Conservation (phyloP, 2,329 filamentous ascomycete genomes). For the Clarireedia sp. region DNA sequence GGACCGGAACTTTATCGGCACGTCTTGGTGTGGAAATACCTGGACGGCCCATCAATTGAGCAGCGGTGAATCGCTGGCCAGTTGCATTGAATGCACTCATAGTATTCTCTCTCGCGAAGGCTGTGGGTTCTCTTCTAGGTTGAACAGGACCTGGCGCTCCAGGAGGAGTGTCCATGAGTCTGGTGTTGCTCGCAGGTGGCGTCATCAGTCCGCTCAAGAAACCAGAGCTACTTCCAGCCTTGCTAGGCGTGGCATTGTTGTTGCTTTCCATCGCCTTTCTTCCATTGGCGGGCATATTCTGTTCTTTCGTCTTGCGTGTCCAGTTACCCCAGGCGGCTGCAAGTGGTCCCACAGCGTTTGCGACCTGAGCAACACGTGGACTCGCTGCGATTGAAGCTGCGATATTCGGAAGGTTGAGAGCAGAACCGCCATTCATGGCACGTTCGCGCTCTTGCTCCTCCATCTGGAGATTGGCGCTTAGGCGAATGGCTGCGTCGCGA, state of each 20-base stretch:
- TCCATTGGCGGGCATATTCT: slow-evolving; percentile 31
- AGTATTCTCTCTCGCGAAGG: slow-evolving; percentile 1
- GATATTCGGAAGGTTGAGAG: slow-evolving; percentile 64
- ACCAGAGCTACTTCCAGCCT: slow-evolving; percentile 38
- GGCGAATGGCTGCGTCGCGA: slow-evolving; percentile 83
- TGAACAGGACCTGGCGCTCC: slow-evolving; percentile 23
- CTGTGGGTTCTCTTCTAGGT: slow-evolving; percentile 38
- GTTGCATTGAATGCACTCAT: slow-evolving; percentile 51
- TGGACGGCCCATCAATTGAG: slow-evolving; percentile 30
- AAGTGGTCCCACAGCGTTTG: slow-evolving; percentile 67
- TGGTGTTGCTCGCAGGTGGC: slow-evolving; percentile 59
- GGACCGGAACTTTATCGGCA: slow-evolving; percentile 34
- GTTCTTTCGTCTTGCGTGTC: slow-evolving; percentile 49
- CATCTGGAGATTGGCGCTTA: slow-evolving; percentile 95
- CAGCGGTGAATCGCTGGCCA: slow-evolving; percentile 48
- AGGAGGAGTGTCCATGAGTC: slow-evolving; percentile 7
- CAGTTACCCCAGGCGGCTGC: slow-evolving; percentile 97
- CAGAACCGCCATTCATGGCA: slow-evolving; percentile 61
- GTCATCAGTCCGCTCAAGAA: slow-evolving; percentile 79
- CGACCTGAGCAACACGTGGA: slow-evolving; percentile 75
- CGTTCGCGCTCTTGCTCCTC: slow-evolving; percentile 92
- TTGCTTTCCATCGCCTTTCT: slow-evolving; percentile 14
- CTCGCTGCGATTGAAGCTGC: slow-evolving; percentile 60
- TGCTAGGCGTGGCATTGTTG: slow-evolving; percentile 14
- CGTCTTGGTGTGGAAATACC: slow-evolving; percentile 29